phyloP scores from a whole-genome alignment of 768 basidiomycete species.

The Mycena capillaripes region DNA sequence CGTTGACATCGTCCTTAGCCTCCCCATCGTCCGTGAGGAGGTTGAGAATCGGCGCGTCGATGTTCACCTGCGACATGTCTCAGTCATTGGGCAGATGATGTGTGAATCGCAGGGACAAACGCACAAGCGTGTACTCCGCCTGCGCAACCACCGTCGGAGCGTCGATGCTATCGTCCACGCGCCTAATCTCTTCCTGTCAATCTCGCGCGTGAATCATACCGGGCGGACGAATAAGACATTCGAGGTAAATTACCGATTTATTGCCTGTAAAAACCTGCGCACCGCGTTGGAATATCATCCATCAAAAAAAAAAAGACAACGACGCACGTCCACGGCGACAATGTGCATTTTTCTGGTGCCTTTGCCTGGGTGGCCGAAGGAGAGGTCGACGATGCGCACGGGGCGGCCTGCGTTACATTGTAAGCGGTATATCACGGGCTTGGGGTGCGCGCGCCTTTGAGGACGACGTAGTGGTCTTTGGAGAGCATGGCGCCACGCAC shows the following conservation, averaged over 20 bases:
- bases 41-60: constrained; percentile 95
- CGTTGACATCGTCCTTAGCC: constrained; percentile 92
- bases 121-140: constrained; percentile 6
- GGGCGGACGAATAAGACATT: too few relatives aligned
- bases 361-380: not conserved
- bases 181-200: not conserved
- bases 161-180: not conserved
- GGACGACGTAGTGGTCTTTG: not conserved
- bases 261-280: constrained; percentile 4
- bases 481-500: not conserved
- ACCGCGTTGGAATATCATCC: too few relatives aligned
- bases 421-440: not conserved
- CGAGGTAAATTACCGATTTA: not conserved
- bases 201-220: not conserved
- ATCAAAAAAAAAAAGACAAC: not conserved
- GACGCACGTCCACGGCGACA: not conserved
- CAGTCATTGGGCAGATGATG: too few relatives aligned
- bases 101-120: not conserved
- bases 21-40: constrained; percentile 85
- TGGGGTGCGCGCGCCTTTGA: not conserved
- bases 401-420: not conserved
- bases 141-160: not conserved
- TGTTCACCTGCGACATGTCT: constrained; percentile 71
- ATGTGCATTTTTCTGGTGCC: not conserved
- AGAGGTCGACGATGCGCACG: not conserved